phyloP scores from a whole-genome alignment of 495 filamentous ascomycete species.

The Tuber indicum region DNA sequence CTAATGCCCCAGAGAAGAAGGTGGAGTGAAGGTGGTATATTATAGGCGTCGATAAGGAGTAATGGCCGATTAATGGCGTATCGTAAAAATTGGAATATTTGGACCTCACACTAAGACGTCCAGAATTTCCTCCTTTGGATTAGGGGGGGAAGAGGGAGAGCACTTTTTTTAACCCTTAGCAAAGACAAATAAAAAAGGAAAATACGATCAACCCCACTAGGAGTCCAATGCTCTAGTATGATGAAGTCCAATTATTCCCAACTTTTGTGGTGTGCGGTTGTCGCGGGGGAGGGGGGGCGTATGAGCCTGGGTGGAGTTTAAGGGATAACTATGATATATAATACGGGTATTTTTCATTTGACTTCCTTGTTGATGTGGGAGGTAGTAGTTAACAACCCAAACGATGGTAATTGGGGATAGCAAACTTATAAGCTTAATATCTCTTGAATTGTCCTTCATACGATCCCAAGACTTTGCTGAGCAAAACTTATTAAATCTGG shows the following conservation, averaged over 20 bases:
- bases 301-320: not conserved
- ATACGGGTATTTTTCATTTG: not conserved
- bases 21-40: constrained; percentile 8
- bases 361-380: not conserved
- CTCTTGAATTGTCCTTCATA: not conserved
- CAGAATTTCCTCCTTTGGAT: too few species aligned
- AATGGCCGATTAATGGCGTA: not conserved
- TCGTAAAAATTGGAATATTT: too few species aligned
- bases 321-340: not conserved
- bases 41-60: not conserved
- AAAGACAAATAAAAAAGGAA: too few species aligned
- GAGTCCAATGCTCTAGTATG: too few species aligned
- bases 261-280: not conserved
- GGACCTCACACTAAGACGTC: too few species aligned
- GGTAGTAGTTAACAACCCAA: not conserved
- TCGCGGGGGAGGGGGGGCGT: not conserved
- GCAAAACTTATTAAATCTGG: not conserved
- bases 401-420: not conserved
- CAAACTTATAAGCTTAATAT: not conserved
- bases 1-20: constrained; percentile 13
- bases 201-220: too few species aligned
- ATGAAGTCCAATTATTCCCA: too few species aligned
- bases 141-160: too few species aligned
- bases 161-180: too few species aligned
- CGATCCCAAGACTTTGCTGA: not conserved